Percentiles rank a stretch among this genome's conserved stretches.
Evolutionary conservation across 305 asterid genomes (phyloP).

Genomic region (Rubia tinctorum): DNA sequence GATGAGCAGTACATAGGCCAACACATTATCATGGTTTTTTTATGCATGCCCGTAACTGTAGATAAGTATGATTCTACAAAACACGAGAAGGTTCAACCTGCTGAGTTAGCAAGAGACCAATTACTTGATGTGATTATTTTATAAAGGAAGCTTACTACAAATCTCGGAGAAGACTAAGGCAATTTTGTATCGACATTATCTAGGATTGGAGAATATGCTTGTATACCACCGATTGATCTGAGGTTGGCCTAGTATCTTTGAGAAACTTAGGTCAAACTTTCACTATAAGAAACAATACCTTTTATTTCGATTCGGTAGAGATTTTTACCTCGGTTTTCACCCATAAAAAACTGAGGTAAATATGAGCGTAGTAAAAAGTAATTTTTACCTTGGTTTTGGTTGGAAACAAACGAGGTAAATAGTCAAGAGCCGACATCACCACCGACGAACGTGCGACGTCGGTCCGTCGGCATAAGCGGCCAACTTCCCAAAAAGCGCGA

Average conservation of each 20-base stretch:
- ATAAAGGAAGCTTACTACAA: not conserved
- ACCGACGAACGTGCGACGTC: no score
- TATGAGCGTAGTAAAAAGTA: no score
- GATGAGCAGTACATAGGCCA: slow-evolving; percentile 30
- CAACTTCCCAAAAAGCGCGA: no score
- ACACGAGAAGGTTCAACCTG: slow-evolving; percentile 58
- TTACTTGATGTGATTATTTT: slow-evolving; percentile 15
- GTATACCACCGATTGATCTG: slow-evolving; percentile 83
- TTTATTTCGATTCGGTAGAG: no score
- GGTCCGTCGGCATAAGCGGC: no score
- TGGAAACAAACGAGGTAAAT: no score
- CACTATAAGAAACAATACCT: no score
- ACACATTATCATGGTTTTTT: slow-evolving; percentile 37
- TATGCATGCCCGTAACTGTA: slow-evolving; percentile 37
- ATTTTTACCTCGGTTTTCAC: no score
- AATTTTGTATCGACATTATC: slow-evolving; percentile 18
- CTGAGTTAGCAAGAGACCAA: slow-evolving; percentile 60
- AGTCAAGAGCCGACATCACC: no score
- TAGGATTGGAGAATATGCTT: slow-evolving; percentile 76
- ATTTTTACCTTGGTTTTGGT: no score
- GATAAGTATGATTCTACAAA: slow-evolving; percentile 43
- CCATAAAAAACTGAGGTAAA: no score
- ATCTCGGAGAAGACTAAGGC: slow-evolving; percentile 3
- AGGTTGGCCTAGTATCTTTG: slow-evolving; percentile 72
- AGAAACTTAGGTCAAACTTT: slow-evolving; percentile 49